These are phyloP conservation scores for Cavenderia fasciculata DNA, from an alignment of 78 protist species.

Conservation along the genomic window DNA sequence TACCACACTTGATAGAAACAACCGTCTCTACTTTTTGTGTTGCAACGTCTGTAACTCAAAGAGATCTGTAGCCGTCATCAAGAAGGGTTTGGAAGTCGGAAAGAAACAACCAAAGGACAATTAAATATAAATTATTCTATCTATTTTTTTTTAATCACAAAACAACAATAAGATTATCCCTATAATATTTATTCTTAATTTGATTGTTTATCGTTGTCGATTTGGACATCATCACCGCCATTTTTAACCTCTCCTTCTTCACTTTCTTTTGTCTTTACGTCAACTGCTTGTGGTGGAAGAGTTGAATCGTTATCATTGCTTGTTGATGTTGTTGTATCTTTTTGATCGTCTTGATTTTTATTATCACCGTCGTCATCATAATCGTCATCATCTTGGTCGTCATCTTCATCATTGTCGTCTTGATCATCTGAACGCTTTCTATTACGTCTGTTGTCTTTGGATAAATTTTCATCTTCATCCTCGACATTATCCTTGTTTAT, in stretches of 20 bases:
- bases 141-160: not conserved
- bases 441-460: not conserved
- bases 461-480: not conserved
- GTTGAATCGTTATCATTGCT: not conserved
- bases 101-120: constrained; percentile 60
- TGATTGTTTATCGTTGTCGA: too few species aligned
- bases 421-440: not conserved
- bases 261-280: not conserved
- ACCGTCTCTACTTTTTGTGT: constrained; percentile 90
- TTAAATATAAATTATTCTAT: not conserved
- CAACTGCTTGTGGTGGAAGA: not conserved
- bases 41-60: constrained; percentile 91
- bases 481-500: constrained; percentile 15
- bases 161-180: not conserved
- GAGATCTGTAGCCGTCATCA: constrained; percentile 90
- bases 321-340: not conserved
- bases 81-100: constrained; percentile 89
- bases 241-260: too few species aligned
- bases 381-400: not conserved
- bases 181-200: too few species aligned
- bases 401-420: not conserved
- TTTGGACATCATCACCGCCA: too few species aligned
- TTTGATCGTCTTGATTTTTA: not conserved
- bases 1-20: constrained; percentile 89
- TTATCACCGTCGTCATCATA: not conserved